Evolutionary conservation across 257 asterid species (phyloP).

Genomic region (Nicotiana otophora): DNA sequence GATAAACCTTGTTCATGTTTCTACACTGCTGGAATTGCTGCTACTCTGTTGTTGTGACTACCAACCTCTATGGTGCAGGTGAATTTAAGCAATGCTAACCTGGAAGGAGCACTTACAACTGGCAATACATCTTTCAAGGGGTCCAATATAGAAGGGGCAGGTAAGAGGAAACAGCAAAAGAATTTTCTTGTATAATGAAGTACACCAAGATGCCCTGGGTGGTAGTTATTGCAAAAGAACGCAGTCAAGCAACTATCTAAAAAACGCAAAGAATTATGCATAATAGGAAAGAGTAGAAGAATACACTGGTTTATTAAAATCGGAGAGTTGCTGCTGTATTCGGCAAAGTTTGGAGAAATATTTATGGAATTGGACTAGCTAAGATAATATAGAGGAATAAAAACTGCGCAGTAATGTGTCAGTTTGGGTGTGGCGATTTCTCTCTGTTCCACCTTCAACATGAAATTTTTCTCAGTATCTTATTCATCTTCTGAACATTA

Average conservation of each 20-base stretch:
- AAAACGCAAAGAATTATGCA: background rate
- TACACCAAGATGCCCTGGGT: background rate
- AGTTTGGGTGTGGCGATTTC: too few relatives aligned
- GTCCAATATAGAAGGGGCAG: constrained; percentile 79
- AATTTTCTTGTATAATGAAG: background rate
- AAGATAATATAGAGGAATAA: too few relatives aligned
- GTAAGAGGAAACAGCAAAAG: constrained; percentile 24
- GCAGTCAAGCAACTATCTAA: background rate
- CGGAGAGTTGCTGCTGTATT: too few relatives aligned
- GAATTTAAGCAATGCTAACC: constrained; percentile 82
- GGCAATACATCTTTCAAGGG: constrained; percentile 94
- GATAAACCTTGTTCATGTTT: background rate
- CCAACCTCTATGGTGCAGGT: constrained; percentile 31
- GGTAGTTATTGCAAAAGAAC: background rate
- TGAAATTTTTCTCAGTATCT: too few relatives aligned
- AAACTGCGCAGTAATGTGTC: too few relatives aligned
- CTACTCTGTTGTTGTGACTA: background rate
- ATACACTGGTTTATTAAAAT: too few relatives aligned
- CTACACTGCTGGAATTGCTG: background rate
- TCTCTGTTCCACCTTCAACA: too few relatives aligned
- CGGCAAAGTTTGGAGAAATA: too few relatives aligned
- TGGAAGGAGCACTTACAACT: constrained; percentile 91
- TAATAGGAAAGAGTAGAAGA: background rate
- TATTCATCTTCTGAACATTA: too few relatives aligned
- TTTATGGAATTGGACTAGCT: too few relatives aligned